These are phyloP conservation scores for Cokeromyces recurvatus DNA, from an alignment of 371 early-diverging fungal species.

Conservation along the genomic window DNA sequence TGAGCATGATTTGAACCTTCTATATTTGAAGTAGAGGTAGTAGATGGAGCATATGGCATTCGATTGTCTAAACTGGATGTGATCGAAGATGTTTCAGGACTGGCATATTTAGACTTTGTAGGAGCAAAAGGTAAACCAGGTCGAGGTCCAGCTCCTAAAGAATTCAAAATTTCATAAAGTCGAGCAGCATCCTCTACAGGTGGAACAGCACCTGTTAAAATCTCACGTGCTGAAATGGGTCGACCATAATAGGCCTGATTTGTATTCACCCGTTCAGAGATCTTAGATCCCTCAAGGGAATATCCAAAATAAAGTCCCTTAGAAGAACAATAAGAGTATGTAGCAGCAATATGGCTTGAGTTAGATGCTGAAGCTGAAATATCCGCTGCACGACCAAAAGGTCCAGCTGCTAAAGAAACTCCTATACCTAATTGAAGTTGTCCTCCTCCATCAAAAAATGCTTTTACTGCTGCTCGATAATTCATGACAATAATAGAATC, in stretches of 20 bases:
- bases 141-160: constrained; percentile 25
- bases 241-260: constrained; percentile 35
- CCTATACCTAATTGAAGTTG: constrained; percentile 36
- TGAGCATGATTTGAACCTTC: too few species aligned
- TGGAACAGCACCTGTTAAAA: constrained; percentile 23
- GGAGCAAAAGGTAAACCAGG: constrained; percentile 15
- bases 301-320: constrained; percentile 37
- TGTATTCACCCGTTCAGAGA: constrained; percentile 34
- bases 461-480: constrained; percentile 36
- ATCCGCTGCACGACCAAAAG: constrained; percentile 29
- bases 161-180: constrained; percentile 23
- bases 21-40: too few species aligned
- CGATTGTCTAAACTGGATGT: neutral
- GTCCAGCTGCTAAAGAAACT: constrained; percentile 33
- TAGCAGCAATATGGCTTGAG: constrained; percentile 31
- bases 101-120: neutral
- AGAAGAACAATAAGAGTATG: constrained; percentile 36
- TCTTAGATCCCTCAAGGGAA: constrained; percentile 36
- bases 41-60: neutral
- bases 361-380: constrained; percentile 24
- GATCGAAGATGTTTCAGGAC: neutral
- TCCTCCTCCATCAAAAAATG: constrained; percentile 39
- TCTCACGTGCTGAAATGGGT: constrained; percentile 28
- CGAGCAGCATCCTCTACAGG: constrained; percentile 22
- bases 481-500: constrained; percentile 42